Conservation (phyloP, 176 grass and related monocot genomes). For the Triticum dicoccoides region DNA sequence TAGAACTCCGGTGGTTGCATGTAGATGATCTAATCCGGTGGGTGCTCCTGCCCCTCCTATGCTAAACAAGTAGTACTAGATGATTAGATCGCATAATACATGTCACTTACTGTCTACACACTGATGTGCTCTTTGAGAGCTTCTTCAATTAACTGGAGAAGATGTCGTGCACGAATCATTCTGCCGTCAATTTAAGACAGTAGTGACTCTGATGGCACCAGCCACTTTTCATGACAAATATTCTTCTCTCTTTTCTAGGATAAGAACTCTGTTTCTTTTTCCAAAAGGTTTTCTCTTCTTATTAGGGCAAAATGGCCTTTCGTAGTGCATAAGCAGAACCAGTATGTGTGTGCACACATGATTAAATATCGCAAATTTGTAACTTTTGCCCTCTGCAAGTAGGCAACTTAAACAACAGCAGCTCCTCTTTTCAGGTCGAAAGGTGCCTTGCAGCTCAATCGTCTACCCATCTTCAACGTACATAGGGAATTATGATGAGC, state of each 20-base stretch:
- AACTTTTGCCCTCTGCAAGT: background rate
- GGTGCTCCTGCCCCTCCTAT: background rate
- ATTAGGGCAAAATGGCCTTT: background rate
- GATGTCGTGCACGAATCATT: constrained; percentile 27
- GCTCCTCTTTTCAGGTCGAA: constrained; percentile 22
- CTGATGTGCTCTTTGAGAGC: constrained; percentile 3
- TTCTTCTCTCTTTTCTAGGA: background rate
- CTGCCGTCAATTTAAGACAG: constrained; percentile 5
- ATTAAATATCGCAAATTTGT: background rate
- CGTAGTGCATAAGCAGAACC: background rate
- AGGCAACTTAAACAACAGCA: background rate
- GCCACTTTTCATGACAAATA: background rate
- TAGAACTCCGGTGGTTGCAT: constrained; percentile 1
- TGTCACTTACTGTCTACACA: background rate
- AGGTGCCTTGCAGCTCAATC: too few species aligned
- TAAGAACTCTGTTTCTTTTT: background rate
- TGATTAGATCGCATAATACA: background rate
- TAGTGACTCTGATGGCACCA: background rate
- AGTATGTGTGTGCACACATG: background rate
- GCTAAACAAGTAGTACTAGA: background rate
- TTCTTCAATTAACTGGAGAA: background rate
- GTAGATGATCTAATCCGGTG: background rate
- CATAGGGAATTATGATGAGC: too few species aligned
- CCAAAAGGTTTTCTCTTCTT: background rate
- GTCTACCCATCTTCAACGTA: too few species aligned